Conservation (phyloP, 768 basidiomycete genomes). For the Mycena rosella region DNA sequence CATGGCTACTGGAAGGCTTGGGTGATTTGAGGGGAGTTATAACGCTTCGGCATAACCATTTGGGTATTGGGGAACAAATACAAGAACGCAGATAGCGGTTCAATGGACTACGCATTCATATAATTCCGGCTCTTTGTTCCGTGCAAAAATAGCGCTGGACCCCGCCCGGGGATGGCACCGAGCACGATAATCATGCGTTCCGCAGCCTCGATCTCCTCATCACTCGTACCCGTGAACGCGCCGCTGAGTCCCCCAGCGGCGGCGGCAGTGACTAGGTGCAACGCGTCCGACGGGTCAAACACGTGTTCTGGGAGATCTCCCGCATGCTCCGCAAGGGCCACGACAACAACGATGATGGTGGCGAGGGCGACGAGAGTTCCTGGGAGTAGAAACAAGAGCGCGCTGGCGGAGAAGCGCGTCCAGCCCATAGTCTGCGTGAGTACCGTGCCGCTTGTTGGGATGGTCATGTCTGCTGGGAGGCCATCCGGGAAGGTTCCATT, state of each 20-base stretch:
- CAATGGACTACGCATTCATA: no score
- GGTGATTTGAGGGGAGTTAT: no score
- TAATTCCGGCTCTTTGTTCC: no score
- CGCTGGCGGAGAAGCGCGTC: neutral
- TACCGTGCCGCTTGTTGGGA: neutral
- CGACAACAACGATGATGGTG: neutral
- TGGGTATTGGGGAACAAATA: no score
- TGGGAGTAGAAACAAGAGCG: neutral
- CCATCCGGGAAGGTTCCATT: neutral
- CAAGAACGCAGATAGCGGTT: no score
- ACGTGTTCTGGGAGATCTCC: neutral
- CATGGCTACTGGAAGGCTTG: no score
- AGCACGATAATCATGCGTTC: neutral
- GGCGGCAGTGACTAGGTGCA: neutral
- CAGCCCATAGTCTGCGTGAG: neutral
- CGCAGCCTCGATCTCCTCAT: neutral
- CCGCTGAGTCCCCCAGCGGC: neutral
- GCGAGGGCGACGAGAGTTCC: neutral
- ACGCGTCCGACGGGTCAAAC: conserved; percentile 1
- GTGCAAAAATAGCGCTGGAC: neutral
- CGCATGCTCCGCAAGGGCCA: neutral
- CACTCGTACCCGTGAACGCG: neutral
- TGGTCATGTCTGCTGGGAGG: conserved; percentile 10
- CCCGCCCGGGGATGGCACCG: neutral
- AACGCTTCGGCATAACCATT: no score